Evolutionary conservation across 163 green algal species (phyloP).

Genomic region (Prototheca wickerhamii): DNA sequence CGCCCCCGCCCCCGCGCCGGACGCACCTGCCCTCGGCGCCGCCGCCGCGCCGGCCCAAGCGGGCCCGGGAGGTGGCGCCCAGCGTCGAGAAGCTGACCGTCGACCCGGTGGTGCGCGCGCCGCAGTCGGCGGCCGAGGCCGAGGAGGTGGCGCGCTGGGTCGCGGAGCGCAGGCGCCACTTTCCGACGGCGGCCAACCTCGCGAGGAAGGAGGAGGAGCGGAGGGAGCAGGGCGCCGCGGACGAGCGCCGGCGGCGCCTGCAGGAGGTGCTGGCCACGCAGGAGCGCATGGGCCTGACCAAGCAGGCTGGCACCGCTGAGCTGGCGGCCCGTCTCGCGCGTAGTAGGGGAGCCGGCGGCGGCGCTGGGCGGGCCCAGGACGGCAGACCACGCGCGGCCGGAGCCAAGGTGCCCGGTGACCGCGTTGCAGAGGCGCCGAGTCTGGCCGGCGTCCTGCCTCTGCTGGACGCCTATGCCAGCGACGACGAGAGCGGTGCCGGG

Average conservation of each 20-base stretch:
- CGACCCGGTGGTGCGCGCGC: constrained; percentile 16
- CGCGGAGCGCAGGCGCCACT: constrained; percentile 26
- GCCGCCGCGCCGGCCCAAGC: no score
- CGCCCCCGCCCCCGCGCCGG: no score
- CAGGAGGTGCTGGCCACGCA: constrained; percentile 20
- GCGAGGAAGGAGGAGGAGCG: constrained; percentile 16
- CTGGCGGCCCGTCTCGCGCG: constrained; percentile 1
- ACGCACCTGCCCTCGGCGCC: no score
- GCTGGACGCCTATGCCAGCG: no score
- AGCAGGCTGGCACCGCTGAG: constrained; percentile 21
- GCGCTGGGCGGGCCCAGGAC: neutral
- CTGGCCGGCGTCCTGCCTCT: no score
- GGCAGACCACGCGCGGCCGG: no score
- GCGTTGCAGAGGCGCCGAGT: no score
- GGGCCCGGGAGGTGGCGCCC: constrained; percentile 8
- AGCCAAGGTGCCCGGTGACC: no score
- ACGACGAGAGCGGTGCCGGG: no score
- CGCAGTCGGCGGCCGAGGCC: constrained; percentile 10
- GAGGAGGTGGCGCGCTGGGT: constrained; percentile 25
- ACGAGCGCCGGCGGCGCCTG: no score
- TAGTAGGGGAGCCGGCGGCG: neutral
- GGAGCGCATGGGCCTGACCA: constrained; percentile 20
- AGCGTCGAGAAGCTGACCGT: constrained; percentile 15
- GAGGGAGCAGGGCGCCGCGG: neutral
- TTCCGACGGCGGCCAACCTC: constrained; percentile 15